A percentile compares a stretch with the other conserved stretches of the same genome.
These are phyloP conservation scores for Gossypium laxum DNA, from an alignment of 441 rosid species.

Conservation along the genomic window DNA sequence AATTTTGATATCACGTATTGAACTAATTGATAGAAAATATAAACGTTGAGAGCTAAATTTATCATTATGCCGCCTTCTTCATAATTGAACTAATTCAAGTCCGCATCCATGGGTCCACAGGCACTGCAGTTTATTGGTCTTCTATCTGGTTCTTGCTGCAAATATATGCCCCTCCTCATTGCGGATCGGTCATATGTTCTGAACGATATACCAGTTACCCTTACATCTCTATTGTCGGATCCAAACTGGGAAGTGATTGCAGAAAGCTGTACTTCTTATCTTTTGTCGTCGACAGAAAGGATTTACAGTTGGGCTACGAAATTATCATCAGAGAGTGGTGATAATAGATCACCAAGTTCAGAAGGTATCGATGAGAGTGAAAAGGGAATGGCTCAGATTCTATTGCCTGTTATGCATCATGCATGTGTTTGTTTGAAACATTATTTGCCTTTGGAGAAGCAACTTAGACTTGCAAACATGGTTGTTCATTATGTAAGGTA, in stretches of 20 bases:
- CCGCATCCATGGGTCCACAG: slow-evolving; percentile 27
- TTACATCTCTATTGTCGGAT: slow-evolving; percentile 49
- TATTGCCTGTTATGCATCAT: slow-evolving; percentile 41
- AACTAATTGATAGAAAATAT: no score
- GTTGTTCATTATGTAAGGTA: background rate
- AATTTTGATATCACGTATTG: background rate
- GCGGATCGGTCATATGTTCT: slow-evolving; percentile 44
- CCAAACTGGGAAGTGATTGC: slow-evolving; percentile 49
- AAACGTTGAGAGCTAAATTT: no score
- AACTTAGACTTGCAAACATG: slow-evolving; percentile 59
- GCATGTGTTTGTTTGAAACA: slow-evolving; percentile 48
- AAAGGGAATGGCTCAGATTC: slow-evolving; percentile 30
- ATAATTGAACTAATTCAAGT: background rate
- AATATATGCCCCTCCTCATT: slow-evolving; percentile 76
- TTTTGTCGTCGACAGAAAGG: slow-evolving; percentile 56
- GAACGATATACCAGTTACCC: slow-evolving; percentile 64
- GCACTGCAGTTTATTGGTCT: slow-evolving; percentile 62
- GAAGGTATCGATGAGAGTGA: slow-evolving; percentile 42
- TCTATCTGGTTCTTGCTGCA: slow-evolving; percentile 69
- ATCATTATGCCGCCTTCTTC: background rate
- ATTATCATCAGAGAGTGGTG: slow-evolving; percentile 17
- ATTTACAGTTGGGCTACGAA: slow-evolving; percentile 39
- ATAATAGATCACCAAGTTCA: slow-evolving; percentile 15
- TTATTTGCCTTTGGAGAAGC: slow-evolving; percentile 63
- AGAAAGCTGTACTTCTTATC: slow-evolving; percentile 39